A percentile compares a stretch with the other conserved stretches of the same genome.
These are phyloP conservation scores for Fusarium longipes DNA, from an alignment of 2,329 filamentous ascomycete genomes.

Conservation along the genomic window DNA sequence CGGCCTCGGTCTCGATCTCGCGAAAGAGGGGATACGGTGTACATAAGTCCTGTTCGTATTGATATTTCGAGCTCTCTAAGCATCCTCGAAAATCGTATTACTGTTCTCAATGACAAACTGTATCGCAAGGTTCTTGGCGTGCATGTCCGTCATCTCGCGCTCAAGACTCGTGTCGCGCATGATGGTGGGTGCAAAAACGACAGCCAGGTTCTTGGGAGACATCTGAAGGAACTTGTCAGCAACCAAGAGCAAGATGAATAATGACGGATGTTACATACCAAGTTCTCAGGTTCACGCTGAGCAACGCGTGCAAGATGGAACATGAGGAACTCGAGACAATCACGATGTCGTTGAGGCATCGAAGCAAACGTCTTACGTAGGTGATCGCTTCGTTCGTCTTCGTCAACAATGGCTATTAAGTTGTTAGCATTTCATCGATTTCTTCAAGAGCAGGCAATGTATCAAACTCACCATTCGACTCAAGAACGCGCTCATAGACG, in stretches of 20 bases:
- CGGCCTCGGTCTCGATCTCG: slow-evolving; percentile 13
- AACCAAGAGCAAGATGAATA: background rate
- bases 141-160: slow-evolving; percentile 95
- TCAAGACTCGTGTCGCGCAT: slow-evolving; percentile 92
- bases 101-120: slow-evolving; percentile 95
- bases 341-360: slow-evolving; percentile 84
- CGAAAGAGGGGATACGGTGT: slow-evolving; percentile 15
- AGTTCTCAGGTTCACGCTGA: slow-evolving; percentile 82
- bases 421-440: slow-evolving; percentile 38
- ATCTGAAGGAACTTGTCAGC: slow-evolving; percentile 66
- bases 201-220: slow-evolving; percentile 94
- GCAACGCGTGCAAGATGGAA: slow-evolving; percentile 93
- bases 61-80: slow-evolving; percentile 26
- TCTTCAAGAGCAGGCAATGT: background rate
- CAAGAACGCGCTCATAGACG: slow-evolving; percentile 88
- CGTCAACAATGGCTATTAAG: slow-evolving; percentile 70
- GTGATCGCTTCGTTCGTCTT: slow-evolving; percentile 75
- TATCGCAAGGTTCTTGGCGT: slow-evolving; percentile 89
- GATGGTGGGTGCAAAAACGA: slow-evolving; percentile 97
- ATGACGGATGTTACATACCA: slow-evolving; percentile 65
- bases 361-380: slow-evolving; percentile 79
- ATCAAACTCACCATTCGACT: slow-evolving; percentile 74
- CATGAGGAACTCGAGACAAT: slow-evolving; percentile 92
- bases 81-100: slow-evolving; percentile 77
- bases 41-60: slow-evolving; percentile 17